Evolutionary conservation across 2,329 filamentous ascomycete genomes (phyloP), one percentile per base, ranked within the genome.

Genomic region (Kalmusia sp.): DNA sequence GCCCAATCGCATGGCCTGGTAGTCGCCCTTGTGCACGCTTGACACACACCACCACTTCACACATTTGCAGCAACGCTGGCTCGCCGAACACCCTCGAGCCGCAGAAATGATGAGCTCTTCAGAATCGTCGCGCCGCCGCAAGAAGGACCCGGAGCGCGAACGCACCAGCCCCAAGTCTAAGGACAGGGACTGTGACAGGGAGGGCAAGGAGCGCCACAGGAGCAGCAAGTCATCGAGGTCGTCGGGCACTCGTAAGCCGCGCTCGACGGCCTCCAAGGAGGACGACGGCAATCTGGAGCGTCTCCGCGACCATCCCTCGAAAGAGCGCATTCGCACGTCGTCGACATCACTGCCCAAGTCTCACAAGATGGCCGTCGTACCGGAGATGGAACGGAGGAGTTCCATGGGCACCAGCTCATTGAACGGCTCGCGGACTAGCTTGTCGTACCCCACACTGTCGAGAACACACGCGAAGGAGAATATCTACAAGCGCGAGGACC

Each of bases 401-500:
- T 70, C 67, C 19, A 49, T 71, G 46, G 64, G 54, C 33, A 68
- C 67, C 12, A 61, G 64, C 58, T 74, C 73, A 27, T 62, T 64
- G 17, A 73, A 69, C 54, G 71, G 67, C 8, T 73, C 76, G 34
- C 65, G 73, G 45, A 65, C 73, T 31, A 73, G 71, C 58, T 64
- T 90, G 35, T 88, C 91, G 6, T 96, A 96, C 70, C 91, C 92
- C 1, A 82, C 83, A 9, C 92, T 96, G 75, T 95, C 90, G 76
- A 97, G 96, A 76, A 90, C 90, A 11, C 91, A 96, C 74, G 96
- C 92, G 80, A 95, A 92, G 74, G 93, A 97, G 77, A 85, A 87
- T 38, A 85, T 96, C 49, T 82, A 85, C 59, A 87, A 85, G 68
- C 80, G 72, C 46, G 77, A 78, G 30, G 72, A 76, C 14, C 40